A percentile compares a stretch with the other conserved stretches of the same genome.
These are phyloP conservation scores for Penicillium sclerotigenum DNA, from an alignment of 2,329 filamentous ascomycete genomes.

Conservation along the genomic window DNA sequence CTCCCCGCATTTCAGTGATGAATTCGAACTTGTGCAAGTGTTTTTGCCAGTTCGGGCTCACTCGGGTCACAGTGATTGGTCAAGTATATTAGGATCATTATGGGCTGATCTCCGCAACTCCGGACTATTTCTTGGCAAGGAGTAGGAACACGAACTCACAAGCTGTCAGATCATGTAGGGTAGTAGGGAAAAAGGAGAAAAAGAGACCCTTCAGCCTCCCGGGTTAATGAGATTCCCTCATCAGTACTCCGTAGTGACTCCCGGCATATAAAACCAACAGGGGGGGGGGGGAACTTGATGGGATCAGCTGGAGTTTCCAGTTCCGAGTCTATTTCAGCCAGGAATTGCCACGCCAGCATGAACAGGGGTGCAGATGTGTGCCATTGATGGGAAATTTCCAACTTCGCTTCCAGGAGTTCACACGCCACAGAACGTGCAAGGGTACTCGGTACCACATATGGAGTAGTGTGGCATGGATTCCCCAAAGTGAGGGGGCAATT, in stretches of 20 bases:
- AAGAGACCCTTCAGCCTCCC: neutral
- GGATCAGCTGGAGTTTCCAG: neutral
- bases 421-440: constrained; percentile 12
- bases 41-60: neutral
- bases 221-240: neutral
- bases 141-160: neutral
- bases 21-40: neutral
- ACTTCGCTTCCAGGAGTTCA: constrained; percentile 9
- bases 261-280: constrained; percentile 11
- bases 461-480: neutral
- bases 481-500: constrained; percentile 12
- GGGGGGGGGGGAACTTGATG: neutral
- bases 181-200: neutral
- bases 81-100: neutral
- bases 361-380: constrained; percentile 7
- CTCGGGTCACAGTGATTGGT: neutral
- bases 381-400: constrained; percentile 2
- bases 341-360: constrained; percentile 14
- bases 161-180: neutral
- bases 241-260: constrained; percentile 4
- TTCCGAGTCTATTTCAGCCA: constrained; percentile 5
- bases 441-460: neutral
- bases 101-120: neutral
- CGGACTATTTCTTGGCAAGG: neutral
- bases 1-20: constrained; percentile 21